phyloP scores from a whole-genome alignment of 1,284 basidiomycete genomes.

The Ceratobasidium sp. region DNA sequence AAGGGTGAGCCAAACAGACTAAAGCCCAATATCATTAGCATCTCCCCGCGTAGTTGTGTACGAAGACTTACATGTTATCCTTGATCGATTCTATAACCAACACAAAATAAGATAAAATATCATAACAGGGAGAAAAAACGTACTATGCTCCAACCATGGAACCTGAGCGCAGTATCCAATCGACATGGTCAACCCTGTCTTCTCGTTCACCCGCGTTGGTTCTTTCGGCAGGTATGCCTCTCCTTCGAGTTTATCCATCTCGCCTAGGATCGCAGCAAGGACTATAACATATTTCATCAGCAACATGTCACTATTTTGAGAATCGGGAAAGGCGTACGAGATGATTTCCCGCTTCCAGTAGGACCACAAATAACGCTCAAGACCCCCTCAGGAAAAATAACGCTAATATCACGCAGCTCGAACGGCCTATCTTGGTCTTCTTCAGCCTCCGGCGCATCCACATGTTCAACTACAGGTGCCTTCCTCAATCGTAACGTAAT shows the following conservation, averaged over 20 bases:
- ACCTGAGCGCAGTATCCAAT: constrained; percentile 47
- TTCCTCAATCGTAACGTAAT: constrained; percentile 16
- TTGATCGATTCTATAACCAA: constrained; percentile 17
- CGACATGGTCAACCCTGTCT: constrained; percentile 23
- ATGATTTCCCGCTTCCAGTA: constrained; percentile 44
- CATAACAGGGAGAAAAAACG: background rate
- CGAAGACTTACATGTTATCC: constrained; percentile 20
- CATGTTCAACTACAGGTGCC: background rate
- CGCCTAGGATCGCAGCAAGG: constrained; percentile 1
- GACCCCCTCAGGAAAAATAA: constrained; percentile 32
- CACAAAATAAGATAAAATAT: background rate
- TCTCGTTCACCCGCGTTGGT: constrained; percentile 19
- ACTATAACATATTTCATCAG: constrained; percentile 38
- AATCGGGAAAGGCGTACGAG: constrained; percentile 20
- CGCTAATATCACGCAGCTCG: constrained; percentile 27
- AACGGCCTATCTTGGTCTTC: constrained; percentile 32
- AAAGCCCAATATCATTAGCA: too few species aligned
- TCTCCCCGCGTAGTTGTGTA: background rate
- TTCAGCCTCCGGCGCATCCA: background rate
- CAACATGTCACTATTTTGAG: background rate
- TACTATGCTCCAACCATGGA: constrained; percentile 47
- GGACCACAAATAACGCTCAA: constrained; percentile 41
- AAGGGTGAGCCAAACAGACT: constrained; percentile 57
- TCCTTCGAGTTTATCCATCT: background rate
- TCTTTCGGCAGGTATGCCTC: constrained; percentile 42